These are phyloP conservation scores for Xylariaceae sp. DNA, from an alignment of 2,329 filamentous ascomycete species.

Conservation along the genomic window DNA sequence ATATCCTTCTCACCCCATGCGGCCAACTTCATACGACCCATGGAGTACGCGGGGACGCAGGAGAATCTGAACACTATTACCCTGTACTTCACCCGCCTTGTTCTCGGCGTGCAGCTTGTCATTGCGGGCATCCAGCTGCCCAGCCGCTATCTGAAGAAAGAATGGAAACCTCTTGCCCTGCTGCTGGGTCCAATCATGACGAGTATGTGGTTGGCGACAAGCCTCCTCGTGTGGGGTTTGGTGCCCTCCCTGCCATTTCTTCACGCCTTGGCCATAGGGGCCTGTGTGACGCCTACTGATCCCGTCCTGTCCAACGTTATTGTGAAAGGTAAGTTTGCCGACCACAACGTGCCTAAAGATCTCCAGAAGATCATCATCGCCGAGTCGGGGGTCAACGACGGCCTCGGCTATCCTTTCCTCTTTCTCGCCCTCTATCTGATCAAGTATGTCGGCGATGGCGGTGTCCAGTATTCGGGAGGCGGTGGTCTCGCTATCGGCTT, in stretches of 20 bases:
- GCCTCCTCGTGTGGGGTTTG: constrained; percentile 71
- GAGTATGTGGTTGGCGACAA: constrained; percentile 81
- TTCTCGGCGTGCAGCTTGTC: constrained; percentile 86
- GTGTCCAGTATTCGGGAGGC: constrained; percentile 51
- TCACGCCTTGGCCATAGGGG: constrained; percentile 73
- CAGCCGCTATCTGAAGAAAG: constrained; percentile 69
- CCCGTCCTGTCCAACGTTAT: constrained; percentile 85
- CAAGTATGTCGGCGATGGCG: constrained; percentile 63
- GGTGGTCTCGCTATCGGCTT: constrained; percentile 64
- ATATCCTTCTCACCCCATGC: constrained; percentile 74
- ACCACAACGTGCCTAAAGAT: constrained; percentile 78
- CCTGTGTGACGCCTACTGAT: constrained; percentile 90
- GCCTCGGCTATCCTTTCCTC: constrained; percentile 82
- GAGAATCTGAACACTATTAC: constrained; percentile 67
- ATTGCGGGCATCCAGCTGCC: constrained; percentile 85
- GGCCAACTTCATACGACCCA: constrained; percentile 69
- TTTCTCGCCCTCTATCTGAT: constrained; percentile 82
- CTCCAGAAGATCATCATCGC: constrained; percentile 77
- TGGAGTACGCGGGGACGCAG: constrained; percentile 64
- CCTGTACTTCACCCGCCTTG: constrained; percentile 78
- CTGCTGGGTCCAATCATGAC: constrained; percentile 83
- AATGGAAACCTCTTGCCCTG: constrained; percentile 73
- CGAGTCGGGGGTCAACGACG: constrained; percentile 87
- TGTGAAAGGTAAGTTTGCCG: constrained; percentile 89
- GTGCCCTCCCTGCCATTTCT: constrained; percentile 69